Evolutionary conservation across 2,329 filamentous ascomycete species (phyloP).

Genomic region (Aspergillus eucalypticola): DNA sequence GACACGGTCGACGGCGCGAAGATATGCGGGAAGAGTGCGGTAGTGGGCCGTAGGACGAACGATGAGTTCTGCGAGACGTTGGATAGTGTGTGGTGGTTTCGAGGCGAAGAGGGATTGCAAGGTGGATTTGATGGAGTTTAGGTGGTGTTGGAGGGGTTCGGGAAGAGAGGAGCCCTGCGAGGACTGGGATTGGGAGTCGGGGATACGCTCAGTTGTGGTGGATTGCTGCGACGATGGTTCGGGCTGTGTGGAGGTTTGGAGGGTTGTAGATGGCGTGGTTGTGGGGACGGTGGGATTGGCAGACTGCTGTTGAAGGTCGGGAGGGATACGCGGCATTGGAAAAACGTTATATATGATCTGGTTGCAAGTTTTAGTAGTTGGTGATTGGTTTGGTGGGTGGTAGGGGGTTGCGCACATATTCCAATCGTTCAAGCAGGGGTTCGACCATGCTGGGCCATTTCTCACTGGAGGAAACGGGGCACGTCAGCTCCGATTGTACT

Average conservation of each 20-base stretch:
- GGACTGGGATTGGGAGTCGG: constrained; percentile 45
- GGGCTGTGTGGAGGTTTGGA: constrained; percentile 40
- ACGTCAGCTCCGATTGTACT: constrained; percentile 30
- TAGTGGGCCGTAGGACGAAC: constrained; percentile 77
- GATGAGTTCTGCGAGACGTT: constrained; percentile 85
- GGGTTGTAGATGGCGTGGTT: constrained; percentile 36
- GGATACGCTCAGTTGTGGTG: constrained; percentile 43
- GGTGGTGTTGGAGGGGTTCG: constrained; percentile 62
- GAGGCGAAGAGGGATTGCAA: constrained; percentile 67
- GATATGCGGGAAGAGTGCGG: constrained; percentile 75
- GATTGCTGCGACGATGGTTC: constrained; percentile 36
- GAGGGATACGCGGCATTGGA: constrained; percentile 63
- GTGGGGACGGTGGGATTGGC: constrained; percentile 25
- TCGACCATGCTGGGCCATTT: constrained; percentile 69
- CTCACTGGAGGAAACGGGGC: constrained; percentile 51
- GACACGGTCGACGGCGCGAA: constrained; percentile 87
- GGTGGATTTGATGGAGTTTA: constrained; percentile 60
- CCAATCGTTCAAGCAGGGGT: constrained; percentile 66
- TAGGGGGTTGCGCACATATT: constrained; percentile 53
- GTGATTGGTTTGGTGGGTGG: neutral
- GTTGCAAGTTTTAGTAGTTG: constrained; percentile 4
- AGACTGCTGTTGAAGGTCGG: constrained; percentile 32
- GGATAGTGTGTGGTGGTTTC: constrained; percentile 86
- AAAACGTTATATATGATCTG: constrained; percentile 78
- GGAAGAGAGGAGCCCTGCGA: constrained; percentile 57